Conservation (phyloP, 257 asterid genomes). For the Solanum arcanum region DNA sequence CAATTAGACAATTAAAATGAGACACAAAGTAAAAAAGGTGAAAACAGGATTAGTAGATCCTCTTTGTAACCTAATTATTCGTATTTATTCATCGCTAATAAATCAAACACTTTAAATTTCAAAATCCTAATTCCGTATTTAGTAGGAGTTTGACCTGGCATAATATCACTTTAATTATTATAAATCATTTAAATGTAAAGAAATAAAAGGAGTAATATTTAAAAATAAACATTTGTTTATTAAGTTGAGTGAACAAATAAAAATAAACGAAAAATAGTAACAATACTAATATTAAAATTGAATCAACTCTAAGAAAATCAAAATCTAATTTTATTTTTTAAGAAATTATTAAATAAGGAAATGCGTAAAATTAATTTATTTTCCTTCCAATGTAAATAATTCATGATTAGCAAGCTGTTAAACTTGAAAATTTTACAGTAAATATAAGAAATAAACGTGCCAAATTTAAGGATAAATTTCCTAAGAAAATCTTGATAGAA, state of each 20-base stretch:
- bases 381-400: not conserved
- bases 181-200: not conserved
- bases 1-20: not conserved
- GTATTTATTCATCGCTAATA: not conserved
- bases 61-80: not conserved
- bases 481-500: not conserved
- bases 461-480: not conserved
- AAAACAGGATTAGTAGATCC: not conserved
- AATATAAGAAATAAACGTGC: not conserved
- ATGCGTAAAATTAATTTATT: not conserved
- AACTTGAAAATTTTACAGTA: not conserved
- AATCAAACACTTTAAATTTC: not conserved
- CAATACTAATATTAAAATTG: not conserved
- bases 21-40: not conserved
- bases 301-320: not conserved
- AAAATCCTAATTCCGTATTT: not conserved
- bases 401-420: not conserved
- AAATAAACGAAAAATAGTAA: not conserved
- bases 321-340: not conserved
- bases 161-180: not conserved
- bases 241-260: not conserved
- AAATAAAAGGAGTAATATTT: not conserved
- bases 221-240: not conserved
- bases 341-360: not conserved
- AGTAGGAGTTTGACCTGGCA: not conserved